Evolutionary conservation across 2,329 filamentous ascomycete species (phyloP), one percentile per base, ranked within the genome.

Genomic region (Diaporthe longicolla): DNA sequence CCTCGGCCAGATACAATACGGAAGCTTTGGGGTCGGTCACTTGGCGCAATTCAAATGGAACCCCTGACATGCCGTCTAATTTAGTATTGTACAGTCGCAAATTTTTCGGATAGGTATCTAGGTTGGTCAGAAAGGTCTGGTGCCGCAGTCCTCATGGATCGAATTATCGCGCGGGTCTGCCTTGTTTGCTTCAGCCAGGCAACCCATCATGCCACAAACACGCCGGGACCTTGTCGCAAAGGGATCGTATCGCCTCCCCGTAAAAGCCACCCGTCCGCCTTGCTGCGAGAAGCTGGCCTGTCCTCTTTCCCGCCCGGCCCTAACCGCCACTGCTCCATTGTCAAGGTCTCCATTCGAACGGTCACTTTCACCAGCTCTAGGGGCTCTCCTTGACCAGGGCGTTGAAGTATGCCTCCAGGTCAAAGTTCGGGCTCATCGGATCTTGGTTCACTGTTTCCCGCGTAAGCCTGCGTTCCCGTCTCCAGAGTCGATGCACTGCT

Each of bases 391-490:
- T 84, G 77, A 84, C 79, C 79, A 95, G 85, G 79, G 90, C 88
- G 81, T 91, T 89, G 84, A 98, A 86, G 84, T 91, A 94, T 79
- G 93, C 92, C 88, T 98, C 96, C 79, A 98, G 89, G 83, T 99
- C 95, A 87, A 98, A 98, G 82, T 95, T 94, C 82, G 95, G 92
- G 87, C 97, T 92, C 82, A 93, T 91, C 75, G 93, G 93, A 86
- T 98, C 82, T 78, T 81, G 80, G 79, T 80, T 80, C 70, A 81
- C 82, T 84, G 61, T 26, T 57, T 45, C 82, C 81, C 78, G 80
- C 80, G 73, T 82, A 77, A 75, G 74, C 40, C 50, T n/a, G 37
- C 55, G 29, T 55, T 40, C 57, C 37, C 11, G 6, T 24, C 5
- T 32, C 32, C 45, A 24, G 32, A 21, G 50, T 29, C 74, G 77